Base-by-base conservation (phyloP, 2,329 filamentous ascomycete species). In the Fusarium mexicanum region DNA sequence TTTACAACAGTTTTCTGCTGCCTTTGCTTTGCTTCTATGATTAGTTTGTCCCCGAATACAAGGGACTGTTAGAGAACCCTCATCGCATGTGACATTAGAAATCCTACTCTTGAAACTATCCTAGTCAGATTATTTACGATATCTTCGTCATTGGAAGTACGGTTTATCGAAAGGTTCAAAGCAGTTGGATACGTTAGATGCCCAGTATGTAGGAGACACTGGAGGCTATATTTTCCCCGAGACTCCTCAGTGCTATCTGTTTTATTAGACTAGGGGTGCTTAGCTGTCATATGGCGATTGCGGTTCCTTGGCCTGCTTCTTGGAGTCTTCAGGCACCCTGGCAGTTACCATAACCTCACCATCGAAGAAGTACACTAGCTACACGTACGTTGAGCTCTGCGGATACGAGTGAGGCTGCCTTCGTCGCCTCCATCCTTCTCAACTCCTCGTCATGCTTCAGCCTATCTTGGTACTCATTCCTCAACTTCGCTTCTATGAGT, bases 191-290 rank as follows among this genome's bases (percentile, higher is more conserved):
- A 11, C 9, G 7, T 11, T 7, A n/a, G 9, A n/a, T 6, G 7
- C 22, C 6, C 22, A 43, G 4, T n/a, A 41, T 16, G 22, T 6
- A 4, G 13, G 2, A 41, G 22, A 41, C 22, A 13, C 22, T 26
- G 26, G 26, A 26, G 26, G 26, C 26, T 26, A 26, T 26, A 26
- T 26, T 26, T 26, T 26, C 26, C 26, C 26, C 26, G 26, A 26
- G 26, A 26, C 26, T 26, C 26, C 5, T 26, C 26, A 26, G 26
- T 6, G 6, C 26, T 26, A 26, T 44, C 16, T 44, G 10, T 24
- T 43, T 6, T 14, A 17, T 4, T 0, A n/a, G 6, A 14, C 41
- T 1, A 1, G n/a, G 0, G 1, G 14, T 43, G 16, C 5, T 24
- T 43, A 1, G 40, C 6, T 43, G 7, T 11, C 41, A 2, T 10